These are phyloP conservation scores for Apium graveolens DNA, from an alignment of 129 eudicot genomes.

Conservation along the genomic window DNA sequence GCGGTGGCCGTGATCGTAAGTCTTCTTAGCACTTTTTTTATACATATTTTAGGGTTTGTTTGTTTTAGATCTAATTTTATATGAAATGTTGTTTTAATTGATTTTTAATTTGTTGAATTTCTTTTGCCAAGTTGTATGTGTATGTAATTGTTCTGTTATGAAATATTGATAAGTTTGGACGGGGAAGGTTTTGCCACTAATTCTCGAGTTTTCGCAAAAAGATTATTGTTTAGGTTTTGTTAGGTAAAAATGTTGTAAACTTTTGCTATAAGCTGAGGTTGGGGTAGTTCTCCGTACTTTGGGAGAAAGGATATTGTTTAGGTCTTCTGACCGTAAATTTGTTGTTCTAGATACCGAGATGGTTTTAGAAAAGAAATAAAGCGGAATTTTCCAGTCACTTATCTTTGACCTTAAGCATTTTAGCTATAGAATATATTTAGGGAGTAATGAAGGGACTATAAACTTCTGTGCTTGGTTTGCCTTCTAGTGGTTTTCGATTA, in stretches of 20 bases:
- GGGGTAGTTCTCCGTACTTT: neutral
- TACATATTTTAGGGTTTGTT: conserved; percentile 23
- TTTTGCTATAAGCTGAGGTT: neutral
- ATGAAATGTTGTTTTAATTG: too few species aligned
- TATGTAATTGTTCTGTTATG: too few species aligned
- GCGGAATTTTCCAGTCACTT: neutral
- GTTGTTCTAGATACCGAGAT: neutral
- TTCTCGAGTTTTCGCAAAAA: neutral
- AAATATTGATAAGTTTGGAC: neutral
- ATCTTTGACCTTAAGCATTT: neutral
- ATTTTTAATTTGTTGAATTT: too few species aligned
- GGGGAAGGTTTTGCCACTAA: neutral
- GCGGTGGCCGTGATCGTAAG: conserved; percentile 99
- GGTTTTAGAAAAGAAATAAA: neutral
- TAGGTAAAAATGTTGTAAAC: neutral
- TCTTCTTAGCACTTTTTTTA: neutral
- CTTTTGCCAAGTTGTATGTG: too few species aligned
- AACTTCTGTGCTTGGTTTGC: too few species aligned
- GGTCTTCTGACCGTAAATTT: neutral
- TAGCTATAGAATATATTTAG: neutral
- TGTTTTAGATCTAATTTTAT: neutral
- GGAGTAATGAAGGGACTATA: too few species aligned
- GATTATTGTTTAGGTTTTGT: neutral
- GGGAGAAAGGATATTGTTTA: neutral
- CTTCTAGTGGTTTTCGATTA: too few species aligned